phyloP scores from a whole-genome alignment of 805 yeast species.

The Myxozyma mucilagina region DNA sequence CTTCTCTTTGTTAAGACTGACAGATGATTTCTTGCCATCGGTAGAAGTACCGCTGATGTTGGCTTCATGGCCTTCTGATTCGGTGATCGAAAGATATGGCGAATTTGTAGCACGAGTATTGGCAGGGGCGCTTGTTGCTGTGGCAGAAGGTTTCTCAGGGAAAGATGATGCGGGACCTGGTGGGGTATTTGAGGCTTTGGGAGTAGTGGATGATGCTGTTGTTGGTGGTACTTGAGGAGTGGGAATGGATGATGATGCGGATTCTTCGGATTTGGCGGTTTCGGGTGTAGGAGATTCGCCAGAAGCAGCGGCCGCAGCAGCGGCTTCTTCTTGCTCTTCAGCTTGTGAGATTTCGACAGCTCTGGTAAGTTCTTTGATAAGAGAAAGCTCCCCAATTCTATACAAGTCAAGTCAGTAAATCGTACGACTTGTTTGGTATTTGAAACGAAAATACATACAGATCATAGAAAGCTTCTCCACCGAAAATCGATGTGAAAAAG shows the following conservation, averaged over 20 bases:
- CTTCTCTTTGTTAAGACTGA: constrained; percentile 29
- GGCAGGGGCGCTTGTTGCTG: not conserved
- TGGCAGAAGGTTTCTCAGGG: not conserved
- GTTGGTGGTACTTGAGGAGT: not conserved
- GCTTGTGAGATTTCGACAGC: constrained; percentile 51
- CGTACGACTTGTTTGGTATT: not conserved
- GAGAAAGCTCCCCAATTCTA: constrained; percentile 81
- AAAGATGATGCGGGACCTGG: not conserved
- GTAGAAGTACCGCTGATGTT: constrained; percentile 3
- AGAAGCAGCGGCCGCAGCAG: constrained; percentile 17
- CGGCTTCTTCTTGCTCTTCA: constrained; percentile 35
- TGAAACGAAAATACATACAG: constrained; percentile 35
- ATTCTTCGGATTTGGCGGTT: not conserved
- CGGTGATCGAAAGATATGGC: constrained; percentile 6
- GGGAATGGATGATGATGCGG: not conserved
- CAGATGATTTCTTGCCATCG: constrained; percentile 3
- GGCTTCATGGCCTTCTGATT: not conserved
- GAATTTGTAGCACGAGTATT: not conserved
- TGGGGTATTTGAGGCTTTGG: not conserved
- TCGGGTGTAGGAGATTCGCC: constrained; percentile 3
- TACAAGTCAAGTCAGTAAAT: not conserved
- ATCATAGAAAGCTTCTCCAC: constrained; percentile 84
- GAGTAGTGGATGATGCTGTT: not conserved
- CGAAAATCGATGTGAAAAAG: constrained; percentile 80
- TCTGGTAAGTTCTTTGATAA: constrained; percentile 73